Percentiles rank a stretch among this genome's conserved stretches.
phyloP scores from a whole-genome alignment of 192 early-diverging fungal genomes.

The Rhizoclosmatium globosum region DNA sequence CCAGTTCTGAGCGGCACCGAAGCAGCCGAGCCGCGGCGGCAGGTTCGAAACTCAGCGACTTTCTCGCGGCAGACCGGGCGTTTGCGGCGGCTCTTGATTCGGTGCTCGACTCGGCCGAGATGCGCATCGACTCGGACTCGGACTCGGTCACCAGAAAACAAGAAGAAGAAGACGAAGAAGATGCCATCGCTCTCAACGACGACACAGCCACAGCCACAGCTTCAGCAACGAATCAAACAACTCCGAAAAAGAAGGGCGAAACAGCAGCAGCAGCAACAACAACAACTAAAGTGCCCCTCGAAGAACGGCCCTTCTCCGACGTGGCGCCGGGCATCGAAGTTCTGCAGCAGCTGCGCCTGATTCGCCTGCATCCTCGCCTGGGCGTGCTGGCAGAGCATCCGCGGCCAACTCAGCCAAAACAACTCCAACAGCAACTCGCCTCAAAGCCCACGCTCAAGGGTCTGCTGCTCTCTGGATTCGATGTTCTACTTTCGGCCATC shows the following conservation, averaged over 20 bases:
- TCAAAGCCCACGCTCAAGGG: background rate
- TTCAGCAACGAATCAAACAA: too few relatives aligned
- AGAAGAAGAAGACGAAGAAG: background rate
- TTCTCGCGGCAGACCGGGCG: background rate
- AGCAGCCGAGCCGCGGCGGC: background rate
- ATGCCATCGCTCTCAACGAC: background rate
- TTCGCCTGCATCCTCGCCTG: slow-evolving; percentile 35
- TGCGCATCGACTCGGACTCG: background rate
- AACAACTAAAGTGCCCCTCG: slow-evolving; percentile 61
- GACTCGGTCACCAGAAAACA: too few relatives aligned
- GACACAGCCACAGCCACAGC: too few relatives aligned
- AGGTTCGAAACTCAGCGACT: background rate
- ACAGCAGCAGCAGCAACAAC: too few relatives aligned
- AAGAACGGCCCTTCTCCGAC: slow-evolving; percentile 83
- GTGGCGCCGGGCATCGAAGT: slow-evolving; percentile 84
- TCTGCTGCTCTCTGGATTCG: slow-evolving; percentile 15
- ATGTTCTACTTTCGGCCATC: slow-evolving; percentile 16
- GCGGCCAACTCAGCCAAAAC: background rate
- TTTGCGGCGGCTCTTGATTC: background rate
- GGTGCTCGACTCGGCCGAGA: background rate
- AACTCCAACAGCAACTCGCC: background rate
- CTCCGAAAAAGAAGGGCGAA: too few relatives aligned
- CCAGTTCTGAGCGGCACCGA: background rate
- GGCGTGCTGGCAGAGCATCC: background rate
- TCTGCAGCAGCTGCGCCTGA: slow-evolving; percentile 52